Conservation (phyloP, 2,329 filamentous ascomycete genomes). For the Drechslerella dactyloides region DNA sequence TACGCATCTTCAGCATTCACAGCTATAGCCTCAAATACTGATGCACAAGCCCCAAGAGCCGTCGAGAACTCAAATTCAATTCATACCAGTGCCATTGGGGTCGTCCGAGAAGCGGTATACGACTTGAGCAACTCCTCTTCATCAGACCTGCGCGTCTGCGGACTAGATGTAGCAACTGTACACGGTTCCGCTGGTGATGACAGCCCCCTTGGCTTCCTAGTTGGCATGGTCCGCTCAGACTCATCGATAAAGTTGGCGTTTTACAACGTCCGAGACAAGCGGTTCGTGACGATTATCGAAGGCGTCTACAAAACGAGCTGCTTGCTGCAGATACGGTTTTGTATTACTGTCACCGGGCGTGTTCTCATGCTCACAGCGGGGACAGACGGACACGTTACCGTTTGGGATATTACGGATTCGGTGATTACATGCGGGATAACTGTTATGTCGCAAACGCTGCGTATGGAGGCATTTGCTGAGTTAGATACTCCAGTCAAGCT, state of each 20-base stretch:
- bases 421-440: conserved; percentile 53
- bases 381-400: conserved; percentile 77
- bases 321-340: conserved; percentile 47
- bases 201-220: conserved; percentile 60
- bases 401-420: conserved; percentile 63
- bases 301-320: conserved; percentile 61
- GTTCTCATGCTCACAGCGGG: conserved; percentile 69
- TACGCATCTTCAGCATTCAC: conserved; percentile 57
- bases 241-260: conserved; percentile 68
- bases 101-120: conserved; percentile 66
- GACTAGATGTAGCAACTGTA: conserved; percentile 68
- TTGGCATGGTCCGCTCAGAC: conserved; percentile 82
- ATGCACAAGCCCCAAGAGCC: no score
- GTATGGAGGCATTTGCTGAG: neutral
- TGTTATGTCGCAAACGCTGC: neutral
- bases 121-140: conserved; percentile 62
- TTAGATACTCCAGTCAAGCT: conserved; percentile 4
- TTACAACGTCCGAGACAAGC: conserved; percentile 55
- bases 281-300: conserved; percentile 57
- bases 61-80: no score
- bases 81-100: conserved; percentile 61
- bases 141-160: conserved; percentile 77
- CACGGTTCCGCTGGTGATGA: conserved; percentile 53
- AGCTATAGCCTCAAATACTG: neutral
- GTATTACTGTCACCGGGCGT: conserved; percentile 52